A percentile compares a stretch with the other conserved stretches of the same genome.
Evolutionary conservation across 345 rosid species (phyloP).

Genomic region (Conringia planisiliqua): DNA sequence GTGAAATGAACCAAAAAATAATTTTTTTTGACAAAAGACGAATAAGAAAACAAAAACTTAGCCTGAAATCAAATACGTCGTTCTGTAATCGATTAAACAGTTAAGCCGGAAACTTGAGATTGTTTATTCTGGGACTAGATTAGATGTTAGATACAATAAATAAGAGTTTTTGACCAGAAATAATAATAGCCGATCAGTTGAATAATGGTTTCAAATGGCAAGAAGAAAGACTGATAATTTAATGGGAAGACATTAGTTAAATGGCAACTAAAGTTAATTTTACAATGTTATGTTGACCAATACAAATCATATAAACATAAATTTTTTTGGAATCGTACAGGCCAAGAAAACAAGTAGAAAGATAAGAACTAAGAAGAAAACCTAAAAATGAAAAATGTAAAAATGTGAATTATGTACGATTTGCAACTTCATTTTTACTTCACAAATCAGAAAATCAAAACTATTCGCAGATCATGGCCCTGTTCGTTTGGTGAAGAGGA

Average conservation of each 20-base stretch:
- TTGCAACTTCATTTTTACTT: too few relatives aligned
- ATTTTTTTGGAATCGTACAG: too few relatives aligned
- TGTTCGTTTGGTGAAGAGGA: too few relatives aligned
- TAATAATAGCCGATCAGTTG: background rate
- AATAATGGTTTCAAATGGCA: background rate
- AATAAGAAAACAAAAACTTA: background rate
- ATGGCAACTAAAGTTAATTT: background rate
- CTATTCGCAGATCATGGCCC: too few relatives aligned
- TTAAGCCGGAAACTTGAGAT: background rate
- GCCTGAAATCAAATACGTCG: background rate
- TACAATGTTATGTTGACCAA: background rate
- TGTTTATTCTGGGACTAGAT: background rate
- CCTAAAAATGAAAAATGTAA: too few relatives aligned
- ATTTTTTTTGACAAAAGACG: background rate
- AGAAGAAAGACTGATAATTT: background rate
- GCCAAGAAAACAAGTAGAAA: too few relatives aligned
- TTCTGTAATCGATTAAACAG: background rate
- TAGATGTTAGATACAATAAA: background rate
- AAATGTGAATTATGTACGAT: too few relatives aligned
- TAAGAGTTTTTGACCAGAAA: background rate
- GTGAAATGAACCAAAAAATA: background rate
- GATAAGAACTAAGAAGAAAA: too few relatives aligned
- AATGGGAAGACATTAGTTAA: background rate
- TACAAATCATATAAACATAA: background rate
- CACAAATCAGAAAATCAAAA: too few relatives aligned